A percentile compares a stretch with the other conserved stretches of the same genome.
These are phyloP conservation scores for Haematococcus lacustris DNA, from an alignment of 139 green algal genomes.

Conservation along the genomic window DNA sequence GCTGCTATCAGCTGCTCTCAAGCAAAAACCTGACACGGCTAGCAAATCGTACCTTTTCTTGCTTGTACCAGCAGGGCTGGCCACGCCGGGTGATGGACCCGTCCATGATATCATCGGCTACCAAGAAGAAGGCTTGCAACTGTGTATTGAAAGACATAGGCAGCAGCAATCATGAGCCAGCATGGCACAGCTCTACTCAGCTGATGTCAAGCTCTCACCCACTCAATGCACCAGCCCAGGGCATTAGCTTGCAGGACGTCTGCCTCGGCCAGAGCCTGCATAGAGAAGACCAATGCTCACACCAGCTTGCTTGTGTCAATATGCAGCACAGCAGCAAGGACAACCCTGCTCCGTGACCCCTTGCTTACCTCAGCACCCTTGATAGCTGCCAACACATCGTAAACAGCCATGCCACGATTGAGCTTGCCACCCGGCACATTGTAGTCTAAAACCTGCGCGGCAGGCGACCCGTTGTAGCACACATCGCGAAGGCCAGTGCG, in stretches of 20 bases:
- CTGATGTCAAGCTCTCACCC: conserved; percentile 47
- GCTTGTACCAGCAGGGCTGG: conserved; percentile 96
- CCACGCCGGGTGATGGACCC: conserved; percentile 88
- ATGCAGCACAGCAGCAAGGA: no score
- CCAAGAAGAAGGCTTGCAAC: conserved; percentile 96
- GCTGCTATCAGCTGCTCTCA: no score
- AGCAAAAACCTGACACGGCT: no score
- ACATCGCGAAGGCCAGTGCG: not conserved
- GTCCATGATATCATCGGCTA: conserved; percentile 99
- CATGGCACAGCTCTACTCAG: no score
- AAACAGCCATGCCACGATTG: conserved; percentile 94
- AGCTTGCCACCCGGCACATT: conserved; percentile 95
- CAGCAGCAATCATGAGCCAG: no score
- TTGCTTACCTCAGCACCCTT: conserved; percentile 37
- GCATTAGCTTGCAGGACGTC: conserved; percentile 70
- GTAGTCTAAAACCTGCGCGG: conserved; percentile 82
- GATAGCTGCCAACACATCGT: conserved; percentile 66
- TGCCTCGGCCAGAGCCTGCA: conserved; percentile 35
- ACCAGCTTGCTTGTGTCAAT: conserved; percentile 34
- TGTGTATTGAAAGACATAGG: no score
- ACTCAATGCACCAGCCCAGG: conserved; percentile 98
- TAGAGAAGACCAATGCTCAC: conserved; percentile 16
- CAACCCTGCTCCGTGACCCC: no score
- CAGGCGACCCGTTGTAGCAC: not conserved
- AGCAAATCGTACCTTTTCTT: conserved; percentile 65